Base-by-base conservation (phyloP, 1,139 yeast species). In the Sugiyamaella xylanicola region DNA sequence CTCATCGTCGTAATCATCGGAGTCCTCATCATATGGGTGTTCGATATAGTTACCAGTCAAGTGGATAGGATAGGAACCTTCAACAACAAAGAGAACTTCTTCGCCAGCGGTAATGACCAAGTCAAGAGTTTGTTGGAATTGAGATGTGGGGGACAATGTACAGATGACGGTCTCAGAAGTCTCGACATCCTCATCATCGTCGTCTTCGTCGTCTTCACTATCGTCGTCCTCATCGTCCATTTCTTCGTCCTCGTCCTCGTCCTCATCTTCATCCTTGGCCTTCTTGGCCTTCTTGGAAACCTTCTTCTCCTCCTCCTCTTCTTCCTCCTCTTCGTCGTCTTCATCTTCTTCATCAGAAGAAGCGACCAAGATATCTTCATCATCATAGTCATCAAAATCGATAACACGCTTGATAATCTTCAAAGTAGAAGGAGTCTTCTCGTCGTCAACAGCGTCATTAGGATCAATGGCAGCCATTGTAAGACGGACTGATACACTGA, bases 401-500 rank as follows among this genome's bases (percentile, higher is more conserved):
- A 82, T 77, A 65, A 83, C 78, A 71, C 85, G 82, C 81, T 91
- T 91, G 72, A 93, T 82, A 69, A 92, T 81, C 77, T 96, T 87
- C 70, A 93, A 80, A 65, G 96, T 89, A 36, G 96, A 85, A 63
- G 98, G 98, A 65, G 80, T 83, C 56, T 64, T 58, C 55, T 67
- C 68, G 56, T 78, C 82, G 68, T 88, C 88, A 69, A 88, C 95
- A 68, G 87, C 90, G 59, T 83, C 81, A 43, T 87, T 77, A 61
- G 97, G 96, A 75, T 93, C 97, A 68, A 93, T 80, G 58, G 99
- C 96, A 64, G 97, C 99, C 81, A 93, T 82, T 57, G 98, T 92
- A 69, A 93, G 74, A 75, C 96, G 87, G 65, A 93, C 83, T 62
- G 97, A 86, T 63, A 88, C 86, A 54, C 97, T 97, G 71, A 84